Evolutionary conservation across 768 basidiomycete species (phyloP).

Genomic region (Suillus subalutaceus): DNA sequence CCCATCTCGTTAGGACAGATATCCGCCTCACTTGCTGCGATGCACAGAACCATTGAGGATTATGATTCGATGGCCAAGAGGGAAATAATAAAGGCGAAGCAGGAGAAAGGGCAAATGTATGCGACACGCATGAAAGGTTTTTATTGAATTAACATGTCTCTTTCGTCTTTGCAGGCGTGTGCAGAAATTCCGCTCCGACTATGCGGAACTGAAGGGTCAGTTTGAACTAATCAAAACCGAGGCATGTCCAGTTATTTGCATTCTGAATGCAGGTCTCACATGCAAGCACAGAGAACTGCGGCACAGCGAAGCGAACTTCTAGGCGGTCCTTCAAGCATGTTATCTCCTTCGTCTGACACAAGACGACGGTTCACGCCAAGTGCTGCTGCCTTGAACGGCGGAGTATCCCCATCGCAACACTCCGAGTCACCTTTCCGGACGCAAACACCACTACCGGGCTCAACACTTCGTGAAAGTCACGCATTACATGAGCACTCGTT

Average conservation of each 20-base stretch:
- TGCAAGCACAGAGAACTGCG: slow-evolving; percentile 52
- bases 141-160: slow-evolving; percentile 9
- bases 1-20: slow-evolving; percentile 79
- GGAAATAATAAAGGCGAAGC: slow-evolving; percentile 94
- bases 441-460: slow-evolving; percentile 54
- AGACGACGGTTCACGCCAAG: slow-evolving; percentile 62
- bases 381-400: slow-evolving; percentile 35
- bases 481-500: slow-evolving; percentile 91
- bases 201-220: slow-evolving; percentile 76
- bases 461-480: slow-evolving; percentile 67
- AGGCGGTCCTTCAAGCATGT: slow-evolving; percentile 40
- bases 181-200: slow-evolving; percentile 88
- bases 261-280: slow-evolving; percentile 2
- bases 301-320: slow-evolving; percentile 69
- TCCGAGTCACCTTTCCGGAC: slow-evolving; percentile 88
- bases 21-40: slow-evolving; percentile 93
- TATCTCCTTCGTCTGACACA: slow-evolving; percentile 47
- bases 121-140: slow-evolving; percentile 26
- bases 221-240: slow-evolving; percentile 80
- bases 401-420: slow-evolving; percentile 54
- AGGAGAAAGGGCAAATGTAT: slow-evolving; percentile 93
- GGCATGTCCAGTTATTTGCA: slow-evolving; percentile 23
- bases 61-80: slow-evolving; percentile 96
- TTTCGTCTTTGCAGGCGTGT: slow-evolving; percentile 68
- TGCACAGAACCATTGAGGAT: slow-evolving; percentile 94